A percentile compares a stretch with the other conserved stretches of the same genome.
These are phyloP conservation scores for Aspergillus neoniger DNA, from an alignment of 2,329 filamentous ascomycete species.

Conservation along the genomic window DNA sequence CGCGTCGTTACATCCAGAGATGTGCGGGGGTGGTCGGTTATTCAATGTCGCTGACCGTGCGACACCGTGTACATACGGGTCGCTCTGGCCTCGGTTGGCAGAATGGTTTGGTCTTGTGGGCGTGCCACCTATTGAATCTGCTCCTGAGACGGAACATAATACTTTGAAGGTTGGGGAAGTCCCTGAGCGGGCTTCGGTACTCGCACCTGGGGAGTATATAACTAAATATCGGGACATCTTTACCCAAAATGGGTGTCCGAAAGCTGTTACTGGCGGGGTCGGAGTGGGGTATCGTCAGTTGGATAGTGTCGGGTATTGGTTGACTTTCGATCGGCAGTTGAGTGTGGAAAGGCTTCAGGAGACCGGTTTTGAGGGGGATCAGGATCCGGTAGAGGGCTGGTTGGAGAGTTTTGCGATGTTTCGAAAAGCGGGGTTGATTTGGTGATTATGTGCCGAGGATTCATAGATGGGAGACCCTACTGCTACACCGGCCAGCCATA, in stretches of 20 bases:
- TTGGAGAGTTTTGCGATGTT: constrained; percentile 48
- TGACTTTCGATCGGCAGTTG: constrained; percentile 53
- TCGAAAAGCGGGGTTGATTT: constrained; percentile 45
- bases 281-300: constrained; percentile 43
- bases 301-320: constrained; percentile 50
- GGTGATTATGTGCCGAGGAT: constrained; percentile 20
- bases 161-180: background rate
- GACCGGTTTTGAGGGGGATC: constrained; percentile 45
- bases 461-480: too few relatives aligned
- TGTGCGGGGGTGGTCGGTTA: constrained; percentile 24
- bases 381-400: constrained; percentile 45
- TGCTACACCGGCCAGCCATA: too few relatives aligned
- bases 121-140: constrained; percentile 18
- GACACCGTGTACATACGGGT: constrained; percentile 25
- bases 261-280: constrained; percentile 36
- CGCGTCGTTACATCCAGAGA: constrained; percentile 29
- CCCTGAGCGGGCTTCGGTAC: background rate
- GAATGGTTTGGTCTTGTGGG: constrained; percentile 35
- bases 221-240: constrained; percentile 34
- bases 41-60: constrained; percentile 34
- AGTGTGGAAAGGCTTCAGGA: constrained; percentile 44
- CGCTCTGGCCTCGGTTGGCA: constrained; percentile 32
- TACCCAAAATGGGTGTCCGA: constrained; percentile 21
- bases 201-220: constrained; percentile 29
- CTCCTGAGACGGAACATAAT: background rate